Evolutionary conservation across 176 grass and related monocot genomes (phyloP).

Genomic region (Panicum miliaceum): DNA sequence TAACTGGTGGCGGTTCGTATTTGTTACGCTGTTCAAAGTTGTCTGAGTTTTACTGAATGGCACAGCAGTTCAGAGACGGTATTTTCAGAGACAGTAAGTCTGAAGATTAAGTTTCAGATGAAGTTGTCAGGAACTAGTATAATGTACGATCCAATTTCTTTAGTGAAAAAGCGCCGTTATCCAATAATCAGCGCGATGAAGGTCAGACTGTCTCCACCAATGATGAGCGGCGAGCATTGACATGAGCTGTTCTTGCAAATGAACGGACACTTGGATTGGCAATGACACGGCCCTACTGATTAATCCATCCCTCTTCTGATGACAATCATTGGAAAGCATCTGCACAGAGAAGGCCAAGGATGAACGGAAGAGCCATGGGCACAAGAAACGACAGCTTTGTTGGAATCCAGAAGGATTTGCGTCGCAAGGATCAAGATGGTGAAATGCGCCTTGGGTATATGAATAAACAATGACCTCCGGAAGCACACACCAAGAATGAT

Average conservation of each 20-base stretch:
- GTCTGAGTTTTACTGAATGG: constrained; percentile 4
- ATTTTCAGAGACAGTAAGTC: not conserved
- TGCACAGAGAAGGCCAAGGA: constrained; percentile 13
- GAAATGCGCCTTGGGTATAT: constrained; percentile 24
- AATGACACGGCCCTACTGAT: constrained; percentile 41
- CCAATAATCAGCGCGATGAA: constrained; percentile 42
- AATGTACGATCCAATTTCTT: not conserved
- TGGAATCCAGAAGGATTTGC: constrained; percentile 40
- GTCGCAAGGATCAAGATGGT: constrained; percentile 34
- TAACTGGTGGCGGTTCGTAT: not conserved
- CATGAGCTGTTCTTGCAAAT: constrained; percentile 59
- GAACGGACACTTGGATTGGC: constrained; percentile 38
- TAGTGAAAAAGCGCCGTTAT: constrained; percentile 22
- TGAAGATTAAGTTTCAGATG: constrained; percentile 12
- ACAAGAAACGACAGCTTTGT: constrained; percentile 43
- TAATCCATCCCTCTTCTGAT: constrained; percentile 34
- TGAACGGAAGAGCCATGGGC: constrained; percentile 14
- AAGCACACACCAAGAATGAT: constrained; percentile 8
- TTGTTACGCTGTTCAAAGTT: not conserved
- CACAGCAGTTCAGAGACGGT: not conserved
- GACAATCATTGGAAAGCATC: constrained; percentile 50
- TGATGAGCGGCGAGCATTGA: constrained; percentile 33
- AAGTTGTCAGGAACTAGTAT: constrained; percentile 5
- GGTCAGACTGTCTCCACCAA: constrained; percentile 50
- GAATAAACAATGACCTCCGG: constrained; percentile 52